Evolutionary conservation across 148 eudicot genomes (phyloP).

Genomic region (Cornus florida): DNA sequence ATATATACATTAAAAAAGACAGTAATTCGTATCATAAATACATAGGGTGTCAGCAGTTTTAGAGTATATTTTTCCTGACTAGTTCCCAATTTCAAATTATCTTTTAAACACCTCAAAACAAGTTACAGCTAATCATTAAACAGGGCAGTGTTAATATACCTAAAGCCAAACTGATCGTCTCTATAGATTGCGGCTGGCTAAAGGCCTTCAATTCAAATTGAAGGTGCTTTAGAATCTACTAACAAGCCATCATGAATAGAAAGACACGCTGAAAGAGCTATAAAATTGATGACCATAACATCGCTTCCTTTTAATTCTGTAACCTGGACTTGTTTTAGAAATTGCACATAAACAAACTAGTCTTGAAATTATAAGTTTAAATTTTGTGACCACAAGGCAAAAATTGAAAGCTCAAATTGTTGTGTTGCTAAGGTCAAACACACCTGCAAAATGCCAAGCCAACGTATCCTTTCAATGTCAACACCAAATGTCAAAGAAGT

Average conservation of each 20-base stretch:
- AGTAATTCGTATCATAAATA: not conserved
- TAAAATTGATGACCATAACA: not conserved
- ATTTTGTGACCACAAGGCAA: no score
- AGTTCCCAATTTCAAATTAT: no score
- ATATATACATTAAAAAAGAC: not conserved
- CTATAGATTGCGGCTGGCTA: not conserved
- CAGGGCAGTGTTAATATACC: not conserved
- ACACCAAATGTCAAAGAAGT: slow-evolving; percentile 81
- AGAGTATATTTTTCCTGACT: no score
- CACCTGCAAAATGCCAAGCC: slow-evolving; percentile 92
- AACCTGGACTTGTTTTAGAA: not conserved
- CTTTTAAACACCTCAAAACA: not conserved
- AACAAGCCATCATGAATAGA: no score
- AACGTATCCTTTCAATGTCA: slow-evolving; percentile 63
- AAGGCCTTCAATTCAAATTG: not conserved
- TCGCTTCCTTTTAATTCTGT: not conserved
- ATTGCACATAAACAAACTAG: not conserved
- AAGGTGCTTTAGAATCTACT: not conserved
- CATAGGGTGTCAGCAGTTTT: not conserved
- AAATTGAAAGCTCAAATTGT: no score
- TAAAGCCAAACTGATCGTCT: not conserved
- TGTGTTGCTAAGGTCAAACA: no score
- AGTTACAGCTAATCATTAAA: no score
- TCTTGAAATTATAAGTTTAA: no score
- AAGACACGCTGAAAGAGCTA: not conserved